Evolutionary conservation across 768 basidiomycete species (phyloP), one percentile per base, ranked within the genome.

Genomic region (Boletus speciosus): DNA sequence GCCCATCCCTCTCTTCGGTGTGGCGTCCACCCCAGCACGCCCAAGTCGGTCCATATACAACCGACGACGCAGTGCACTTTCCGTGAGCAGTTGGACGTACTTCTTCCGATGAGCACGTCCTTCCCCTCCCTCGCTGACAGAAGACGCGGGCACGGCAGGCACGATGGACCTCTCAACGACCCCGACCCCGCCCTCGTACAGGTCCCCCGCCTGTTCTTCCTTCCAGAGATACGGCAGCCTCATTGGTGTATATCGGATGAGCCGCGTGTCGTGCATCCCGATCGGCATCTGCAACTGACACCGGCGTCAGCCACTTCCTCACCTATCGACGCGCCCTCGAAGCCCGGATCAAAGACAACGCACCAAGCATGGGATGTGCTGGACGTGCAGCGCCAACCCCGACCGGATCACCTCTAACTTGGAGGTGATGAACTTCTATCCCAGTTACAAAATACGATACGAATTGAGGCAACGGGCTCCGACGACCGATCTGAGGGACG

Each of bases 351-450:
- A 34, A 16, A n/a, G 1, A 36, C 16, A 15, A 61, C 64, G 5
- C 23, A 63, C 64, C 61, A 66, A 45, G 4, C 52, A 53, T 29
- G 64, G 51, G 15, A 61, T 16, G 34, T 63, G 58, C 21, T 35
- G 32, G 11, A 57, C 29, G 11, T 48, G 29, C 44, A 66, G 2
- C 16, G 11, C 9, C 50, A 65, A 27, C 25, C 47, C 58, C 5
- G 62, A 59, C 37, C 37, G 52, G 35, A 65, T 65, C 42, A 66
- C 65, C 55, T 62, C 56, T 32, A 66, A 27, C 52, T 56, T 66
- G 23, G 45, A 1, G 3, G 16, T 5, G 4, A 65, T 46, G 50
- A 66, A 65, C 3, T 6, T 36, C 65, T 66, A 27, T 27, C 25
- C 25, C 6, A 5, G 25, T 27, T 6, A 27, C 25, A 27, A 27